Evolutionary conservation across 805 yeast genomes (phyloP), one percentile per base, ranked within the genome.

Genomic region (Lipomyces mesembrius): DNA sequence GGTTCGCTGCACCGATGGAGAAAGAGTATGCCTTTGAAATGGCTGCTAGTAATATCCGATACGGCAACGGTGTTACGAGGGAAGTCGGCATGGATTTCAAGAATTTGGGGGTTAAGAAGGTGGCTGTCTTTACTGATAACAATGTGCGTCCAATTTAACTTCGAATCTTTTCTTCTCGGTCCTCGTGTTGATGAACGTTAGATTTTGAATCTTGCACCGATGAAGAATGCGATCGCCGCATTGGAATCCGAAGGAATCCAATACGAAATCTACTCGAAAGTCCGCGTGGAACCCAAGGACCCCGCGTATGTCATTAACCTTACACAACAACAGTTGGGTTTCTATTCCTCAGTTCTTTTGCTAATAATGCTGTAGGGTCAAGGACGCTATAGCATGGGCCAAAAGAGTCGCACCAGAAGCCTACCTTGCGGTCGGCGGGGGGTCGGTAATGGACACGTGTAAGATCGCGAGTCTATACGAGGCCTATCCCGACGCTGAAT

Each of bases 381-480:
- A 72, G 56, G 72, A 75, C 34, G 81, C 81, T 9, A 76, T 79
- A 54, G 74, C 70, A 12, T 79, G 81, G 81, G 76, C 81, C 7
- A 73, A 79, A 43, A 59, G 65, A 9, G 49, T 52, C 56, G 74
- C 75, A 61, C 79, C 82, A 25, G 78, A 80, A 51, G 80, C 81
- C 34, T 81, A 79, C 65, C 75, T 81, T 22, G 82, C 83, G 6
- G 81, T 81, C 37, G 83, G 83, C 34, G 83, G 83, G 57, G 83
- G 83, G 34, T 80, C 83, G 3, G 83, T 81, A n/a, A 82, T 81
- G 74, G 83, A 81, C 65, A 79, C 81, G 20, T 82, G 83, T 65
- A 81, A 81, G 72, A 77, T 81, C 60, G 82, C 83, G 39, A 77
- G 79, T 62, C 73, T 81, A 62, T 79, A 79, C 71, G 80, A 80